Evolutionary conservation across 1,139 yeast species (phyloP).

Genomic region (Candida tropicalis): DNA sequence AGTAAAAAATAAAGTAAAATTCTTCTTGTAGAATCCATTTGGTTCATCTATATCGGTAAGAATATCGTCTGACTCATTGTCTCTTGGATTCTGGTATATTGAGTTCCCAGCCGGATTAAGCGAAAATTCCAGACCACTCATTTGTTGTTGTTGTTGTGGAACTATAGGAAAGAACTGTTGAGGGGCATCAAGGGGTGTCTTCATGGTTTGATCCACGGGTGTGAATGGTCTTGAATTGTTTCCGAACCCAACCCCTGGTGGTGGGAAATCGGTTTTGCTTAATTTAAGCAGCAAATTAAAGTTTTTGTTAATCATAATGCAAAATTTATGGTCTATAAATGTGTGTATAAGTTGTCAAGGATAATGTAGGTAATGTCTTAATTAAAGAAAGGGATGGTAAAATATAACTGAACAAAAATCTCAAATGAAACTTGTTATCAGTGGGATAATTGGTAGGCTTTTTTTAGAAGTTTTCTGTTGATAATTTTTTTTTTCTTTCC

Average conservation of each 20-base stretch:
- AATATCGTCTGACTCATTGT: conserved; percentile 48
- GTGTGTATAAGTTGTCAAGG: not conserved
- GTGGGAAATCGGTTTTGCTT: conserved; percentile 31
- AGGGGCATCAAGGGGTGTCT: conserved; percentile 44
- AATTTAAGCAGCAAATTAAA: conserved; percentile 23
- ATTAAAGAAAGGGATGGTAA: not conserved
- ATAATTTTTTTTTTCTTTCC: too few species aligned
- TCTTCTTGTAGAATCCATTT: conserved; percentile 22
- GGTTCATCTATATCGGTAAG: conserved; percentile 45
- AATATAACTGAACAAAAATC: not conserved
- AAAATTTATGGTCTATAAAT: not conserved
- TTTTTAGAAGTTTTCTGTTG: too few species aligned
- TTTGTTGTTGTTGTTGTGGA: conserved; percentile 8
- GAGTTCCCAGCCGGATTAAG: conserved; percentile 12
- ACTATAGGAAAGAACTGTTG: conserved; percentile 11
- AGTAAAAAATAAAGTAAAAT: conserved; percentile 40
- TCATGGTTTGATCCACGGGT: conserved; percentile 48
- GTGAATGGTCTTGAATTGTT: conserved; percentile 38
- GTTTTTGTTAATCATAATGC: conserved; percentile 27
- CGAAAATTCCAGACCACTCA: too few species aligned
- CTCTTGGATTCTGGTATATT: conserved; percentile 30
- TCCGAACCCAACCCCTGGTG: conserved; percentile 20
- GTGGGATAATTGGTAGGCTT: too few species aligned
- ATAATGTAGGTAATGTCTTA: not conserved
- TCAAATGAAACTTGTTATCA: too few species aligned